Evolutionary conservation across 2,329 filamentous ascomycete species (phyloP).

Genomic region (Colletotrichum paranaense): DNA sequence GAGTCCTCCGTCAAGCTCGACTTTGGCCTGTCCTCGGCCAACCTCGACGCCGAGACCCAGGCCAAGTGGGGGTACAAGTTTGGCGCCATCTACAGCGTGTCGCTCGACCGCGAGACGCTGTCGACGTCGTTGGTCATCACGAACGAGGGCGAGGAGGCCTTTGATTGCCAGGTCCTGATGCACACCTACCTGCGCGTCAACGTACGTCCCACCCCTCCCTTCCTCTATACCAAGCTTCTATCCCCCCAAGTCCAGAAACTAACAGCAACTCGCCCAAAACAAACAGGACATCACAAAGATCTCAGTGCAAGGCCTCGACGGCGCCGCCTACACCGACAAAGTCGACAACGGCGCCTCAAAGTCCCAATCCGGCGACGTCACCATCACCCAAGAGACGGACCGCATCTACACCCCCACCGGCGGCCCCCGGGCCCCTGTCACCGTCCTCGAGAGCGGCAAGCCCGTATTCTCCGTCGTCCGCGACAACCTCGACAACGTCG

Average conservation of each 20-base stretch:
- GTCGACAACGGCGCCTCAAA: slow-evolving; percentile 73
- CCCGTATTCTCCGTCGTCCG: slow-evolving; percentile 79
- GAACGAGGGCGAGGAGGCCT: slow-evolving; percentile 84
- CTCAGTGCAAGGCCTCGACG: slow-evolving; percentile 79
- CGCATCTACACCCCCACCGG: slow-evolving; percentile 83
- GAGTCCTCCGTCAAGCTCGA: slow-evolving; percentile 84
- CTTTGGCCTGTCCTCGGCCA: slow-evolving; percentile 85
- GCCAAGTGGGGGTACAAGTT: slow-evolving; percentile 89
- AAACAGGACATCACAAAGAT: slow-evolving; percentile 81
- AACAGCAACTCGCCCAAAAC: background rate
- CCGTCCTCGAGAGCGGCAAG: slow-evolving; percentile 72
- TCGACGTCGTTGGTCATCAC: slow-evolving; percentile 87
- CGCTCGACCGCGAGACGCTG: slow-evolving; percentile 78
- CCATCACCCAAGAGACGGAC: slow-evolving; percentile 84
- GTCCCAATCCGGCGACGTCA: slow-evolving; percentile 72
- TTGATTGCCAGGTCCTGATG: slow-evolving; percentile 91
- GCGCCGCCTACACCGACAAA: slow-evolving; percentile 86
- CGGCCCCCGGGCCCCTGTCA: slow-evolving; percentile 67
- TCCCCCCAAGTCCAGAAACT: background rate
- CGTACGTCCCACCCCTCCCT: slow-evolving; percentile 57
- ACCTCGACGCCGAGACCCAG: slow-evolving; percentile 75
- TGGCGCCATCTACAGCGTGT: slow-evolving; percentile 92
- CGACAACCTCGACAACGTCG: slow-evolving; percentile 87
- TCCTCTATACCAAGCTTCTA: too few species aligned
- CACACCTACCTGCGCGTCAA: slow-evolving; percentile 90